phyloP scores from a whole-genome alignment of 306 rosid species.

The Vicia sativa region DNA sequence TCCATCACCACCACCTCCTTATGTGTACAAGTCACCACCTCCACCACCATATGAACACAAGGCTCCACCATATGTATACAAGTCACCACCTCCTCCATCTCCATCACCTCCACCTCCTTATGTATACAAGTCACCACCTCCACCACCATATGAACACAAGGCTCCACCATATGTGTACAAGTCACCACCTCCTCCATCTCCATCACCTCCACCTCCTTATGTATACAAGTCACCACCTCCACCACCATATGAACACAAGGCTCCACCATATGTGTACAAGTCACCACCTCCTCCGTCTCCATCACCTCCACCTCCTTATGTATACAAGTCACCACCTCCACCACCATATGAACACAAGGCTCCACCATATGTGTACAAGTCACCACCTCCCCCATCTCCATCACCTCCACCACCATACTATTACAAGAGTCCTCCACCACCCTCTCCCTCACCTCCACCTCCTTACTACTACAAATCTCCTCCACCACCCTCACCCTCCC shows the following conservation, averaged over 20 bases:
- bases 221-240: background rate
- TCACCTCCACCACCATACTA: background rate
- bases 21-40: background rate
- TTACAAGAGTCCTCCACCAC: background rate
- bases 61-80: too few species aligned
- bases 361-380: background rate
- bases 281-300: slow-evolving; percentile 9
- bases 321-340: slow-evolving; percentile 20
- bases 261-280: background rate
- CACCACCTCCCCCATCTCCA: background rate
- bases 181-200: slow-evolving; percentile 38
- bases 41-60: slow-evolving; percentile 1
- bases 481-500: background rate
- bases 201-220: slow-evolving; percentile 34
- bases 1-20: background rate
- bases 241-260: background rate
- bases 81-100: too few species aligned
- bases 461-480: background rate
- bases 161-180: background rate
- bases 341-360: background rate
- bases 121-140: slow-evolving; percentile 2
- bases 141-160: too few species aligned
- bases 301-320: slow-evolving; percentile 21
- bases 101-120: too few species aligned
- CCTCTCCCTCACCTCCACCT: background rate